Percentiles rank a stretch among this genome's conserved stretches.
These are phyloP conservation scores for Quercus lobata DNA, from an alignment of 331 rosid species.

Conservation along the genomic window DNA sequence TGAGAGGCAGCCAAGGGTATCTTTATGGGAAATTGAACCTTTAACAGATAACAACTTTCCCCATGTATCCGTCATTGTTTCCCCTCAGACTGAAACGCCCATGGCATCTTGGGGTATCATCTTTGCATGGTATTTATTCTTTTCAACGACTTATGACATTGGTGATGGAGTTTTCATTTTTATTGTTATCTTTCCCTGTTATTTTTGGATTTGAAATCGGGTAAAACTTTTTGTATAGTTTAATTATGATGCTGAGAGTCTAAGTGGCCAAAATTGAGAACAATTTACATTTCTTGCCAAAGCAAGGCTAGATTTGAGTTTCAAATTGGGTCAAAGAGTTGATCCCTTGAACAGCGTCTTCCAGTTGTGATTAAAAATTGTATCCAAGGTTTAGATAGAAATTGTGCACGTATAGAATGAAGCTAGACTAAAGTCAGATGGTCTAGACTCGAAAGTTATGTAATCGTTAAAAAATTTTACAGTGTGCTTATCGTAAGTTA, in stretches of 20 bases:
- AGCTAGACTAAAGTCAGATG: too few relatives aligned
- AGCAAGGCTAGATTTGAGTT: neutral
- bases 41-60: constrained; percentile 85
- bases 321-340: too few relatives aligned
- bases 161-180: neutral
- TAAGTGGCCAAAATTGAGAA: neutral
- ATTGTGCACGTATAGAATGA: too few relatives aligned
- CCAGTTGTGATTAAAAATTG: too few relatives aligned
- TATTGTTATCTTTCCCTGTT: neutral
- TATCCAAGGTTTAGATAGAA: too few relatives aligned
- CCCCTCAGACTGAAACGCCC: constrained; percentile 87
- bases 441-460: too few relatives aligned
- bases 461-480: too few relatives aligned
- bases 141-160: neutral
- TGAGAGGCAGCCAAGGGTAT: constrained; percentile 83
- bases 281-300: neutral
- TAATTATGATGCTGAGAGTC: neutral
- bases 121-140: constrained; percentile 50
- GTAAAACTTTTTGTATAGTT: neutral
- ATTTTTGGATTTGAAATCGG: neutral
- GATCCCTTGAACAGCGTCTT: too few relatives aligned
- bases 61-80: constrained; percentile 86
- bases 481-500: too few relatives aligned
- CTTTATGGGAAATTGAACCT: constrained; percentile 93
- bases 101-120: constrained; percentile 78